Evolutionary conservation across 139 green algal species (phyloP).

Genomic region (Ettlia oleoabundans): DNA sequence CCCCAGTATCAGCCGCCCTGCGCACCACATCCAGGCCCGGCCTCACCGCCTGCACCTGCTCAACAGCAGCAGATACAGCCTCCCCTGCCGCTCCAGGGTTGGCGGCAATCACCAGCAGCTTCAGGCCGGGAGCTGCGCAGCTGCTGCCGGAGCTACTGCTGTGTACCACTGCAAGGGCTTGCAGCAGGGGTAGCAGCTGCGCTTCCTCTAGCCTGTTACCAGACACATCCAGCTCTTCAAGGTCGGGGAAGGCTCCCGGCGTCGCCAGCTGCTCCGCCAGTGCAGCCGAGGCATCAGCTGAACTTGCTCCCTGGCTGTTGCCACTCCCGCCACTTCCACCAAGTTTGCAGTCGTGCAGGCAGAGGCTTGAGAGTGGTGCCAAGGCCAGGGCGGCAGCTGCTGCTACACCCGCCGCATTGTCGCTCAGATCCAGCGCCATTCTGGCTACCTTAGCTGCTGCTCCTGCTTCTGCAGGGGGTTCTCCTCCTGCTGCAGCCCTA

Average conservation of each 20-base stretch:
- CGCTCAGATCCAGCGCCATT: constrained; percentile 11
- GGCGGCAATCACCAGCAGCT: constrained; percentile 39
- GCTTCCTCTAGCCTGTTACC: constrained; percentile 33
- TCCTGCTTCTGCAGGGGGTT: too few species aligned
- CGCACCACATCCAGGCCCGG: constrained; percentile 33
- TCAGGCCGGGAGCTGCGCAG: background rate
- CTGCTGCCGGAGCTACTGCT: background rate
- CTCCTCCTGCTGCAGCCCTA: background rate
- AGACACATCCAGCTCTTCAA: constrained; percentile 54
- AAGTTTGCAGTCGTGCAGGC: constrained; percentile 27
- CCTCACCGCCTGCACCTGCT: constrained; percentile 20
- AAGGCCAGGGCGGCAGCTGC: constrained; percentile 4
- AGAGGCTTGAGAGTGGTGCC: background rate
- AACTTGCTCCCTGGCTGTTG: too few species aligned
- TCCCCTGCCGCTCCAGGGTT: constrained; percentile 34
- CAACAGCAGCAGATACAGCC: constrained; percentile 6
- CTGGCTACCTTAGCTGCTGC: too few species aligned
- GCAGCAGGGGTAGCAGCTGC: constrained; percentile 36
- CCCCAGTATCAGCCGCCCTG: constrained; percentile 19
- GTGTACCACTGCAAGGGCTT: background rate
- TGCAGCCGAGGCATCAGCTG: too few species aligned
- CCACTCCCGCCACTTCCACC: background rate
- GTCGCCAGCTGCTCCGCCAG: background rate
- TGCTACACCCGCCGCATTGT: constrained; percentile 7
- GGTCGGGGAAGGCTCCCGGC: background rate